Percentiles rank a stretch among this genome's conserved stretches.
phyloP scores from a whole-genome alignment of 2,329 filamentous ascomycete genomes.

The Fonsecaea monophora region DNA sequence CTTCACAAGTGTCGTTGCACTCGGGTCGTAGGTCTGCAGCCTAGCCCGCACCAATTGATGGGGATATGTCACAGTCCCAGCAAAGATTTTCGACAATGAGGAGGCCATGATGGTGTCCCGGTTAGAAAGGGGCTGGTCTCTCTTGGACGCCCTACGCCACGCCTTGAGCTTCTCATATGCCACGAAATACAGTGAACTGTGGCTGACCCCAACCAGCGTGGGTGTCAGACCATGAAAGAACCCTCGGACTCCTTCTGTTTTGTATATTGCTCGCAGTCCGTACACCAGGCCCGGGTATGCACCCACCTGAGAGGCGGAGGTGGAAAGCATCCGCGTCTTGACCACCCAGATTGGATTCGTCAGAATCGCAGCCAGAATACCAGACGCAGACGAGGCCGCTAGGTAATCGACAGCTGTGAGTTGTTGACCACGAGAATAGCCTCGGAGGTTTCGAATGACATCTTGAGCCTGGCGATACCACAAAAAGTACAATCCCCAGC shows the following conservation, averaged over 20 bases:
- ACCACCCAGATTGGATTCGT: constrained; percentile 99
- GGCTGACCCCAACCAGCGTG: constrained; percentile 82
- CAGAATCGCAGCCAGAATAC: constrained; percentile 76
- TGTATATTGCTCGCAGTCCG: constrained; percentile 71
- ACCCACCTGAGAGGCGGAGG: constrained; percentile 73
- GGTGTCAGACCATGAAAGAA: constrained; percentile 89
- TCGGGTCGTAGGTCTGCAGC: constrained; percentile 79
- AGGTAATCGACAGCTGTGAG: constrained; percentile 76
- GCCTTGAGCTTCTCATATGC: constrained; percentile 80
- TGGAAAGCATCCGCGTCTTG: constrained; percentile 95
- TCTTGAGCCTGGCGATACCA: constrained; percentile 69
- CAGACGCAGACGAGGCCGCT: constrained; percentile 71
- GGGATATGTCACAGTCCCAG: constrained; percentile 89
- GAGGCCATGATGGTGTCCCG: constrained; percentile 82
- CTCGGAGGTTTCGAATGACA: constrained; percentile 53
- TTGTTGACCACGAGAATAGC: constrained; percentile 38
- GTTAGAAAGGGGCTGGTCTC: constrained; percentile 62
- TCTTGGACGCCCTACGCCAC: constrained; percentile 42
- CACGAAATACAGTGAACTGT: constrained; percentile 94
- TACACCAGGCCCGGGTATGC: constrained; percentile 81
- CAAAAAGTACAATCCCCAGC: constrained; percentile 93
- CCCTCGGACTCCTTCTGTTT: constrained; percentile 74
- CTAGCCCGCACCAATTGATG: constrained; percentile 91
- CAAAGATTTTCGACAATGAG: constrained; percentile 81
- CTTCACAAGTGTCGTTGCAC: constrained; percentile 21